A percentile compares a stretch with the other conserved stretches of the same genome.
Evolutionary conservation across 805 yeast species (phyloP).

Genomic region (Cyberlindnera misumaiensis): DNA sequence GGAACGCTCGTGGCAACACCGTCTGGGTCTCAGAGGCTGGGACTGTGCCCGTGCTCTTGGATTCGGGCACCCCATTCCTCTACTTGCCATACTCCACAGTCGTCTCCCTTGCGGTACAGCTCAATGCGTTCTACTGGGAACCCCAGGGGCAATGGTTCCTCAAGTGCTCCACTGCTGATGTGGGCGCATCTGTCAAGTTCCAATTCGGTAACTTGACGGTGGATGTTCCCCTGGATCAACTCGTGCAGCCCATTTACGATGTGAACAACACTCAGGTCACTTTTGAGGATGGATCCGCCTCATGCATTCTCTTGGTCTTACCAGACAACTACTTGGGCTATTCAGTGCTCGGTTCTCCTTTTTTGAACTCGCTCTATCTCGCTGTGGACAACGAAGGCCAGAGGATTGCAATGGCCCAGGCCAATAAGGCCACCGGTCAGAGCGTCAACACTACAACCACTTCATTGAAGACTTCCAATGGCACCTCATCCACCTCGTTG

Average conservation of each 20-base stretch:
- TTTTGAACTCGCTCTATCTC: constrained; percentile 44
- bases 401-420: constrained; percentile 48
- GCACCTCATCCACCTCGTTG: neutral
- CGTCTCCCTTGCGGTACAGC: constrained; percentile 59
- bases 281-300: constrained; percentile 47
- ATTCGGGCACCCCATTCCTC: constrained; percentile 43
- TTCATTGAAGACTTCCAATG: no score
- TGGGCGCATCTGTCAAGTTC: constrained; percentile 47
- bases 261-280: constrained; percentile 30
- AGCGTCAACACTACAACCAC: constrained; percentile 2
- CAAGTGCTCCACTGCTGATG: constrained; percentile 44
- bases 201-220: constrained; percentile 46
- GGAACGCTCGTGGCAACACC: constrained; percentile 30
- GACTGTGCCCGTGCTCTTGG: constrained; percentile 47
- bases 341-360: constrained; percentile 51
- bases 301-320: constrained; percentile 48
- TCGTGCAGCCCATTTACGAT: constrained; percentile 33
- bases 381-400: constrained; percentile 59
- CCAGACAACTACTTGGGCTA: constrained; percentile 45
- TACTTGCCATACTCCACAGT: constrained; percentile 51
- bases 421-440: neutral
- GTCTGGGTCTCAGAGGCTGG: constrained; percentile 1
- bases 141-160: constrained; percentile 52
- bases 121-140: constrained; percentile 54
- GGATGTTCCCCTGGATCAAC: constrained; percentile 40